Percentiles rank a stretch among this genome's conserved stretches.
phyloP scores from a whole-genome alignment of 768 basidiomycete genomes.

The Russula vinacea region DNA sequence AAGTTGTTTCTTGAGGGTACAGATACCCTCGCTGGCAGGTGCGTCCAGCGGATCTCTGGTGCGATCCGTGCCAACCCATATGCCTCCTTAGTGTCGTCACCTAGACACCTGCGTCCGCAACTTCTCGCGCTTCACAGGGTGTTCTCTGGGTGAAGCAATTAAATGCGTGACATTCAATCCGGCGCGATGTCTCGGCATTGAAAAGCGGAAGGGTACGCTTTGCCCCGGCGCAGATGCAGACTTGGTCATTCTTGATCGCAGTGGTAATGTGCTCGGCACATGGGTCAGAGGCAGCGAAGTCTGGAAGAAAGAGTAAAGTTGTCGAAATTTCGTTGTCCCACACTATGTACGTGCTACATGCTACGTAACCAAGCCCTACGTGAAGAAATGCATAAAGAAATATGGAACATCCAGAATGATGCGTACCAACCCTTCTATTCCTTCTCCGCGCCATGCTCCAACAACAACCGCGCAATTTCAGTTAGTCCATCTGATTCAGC shows the following conservation, averaged over 20 bases:
- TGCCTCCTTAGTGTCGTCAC: constrained; percentile 61
- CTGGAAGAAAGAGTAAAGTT: constrained; percentile 50
- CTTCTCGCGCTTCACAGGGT: constrained; percentile 78
- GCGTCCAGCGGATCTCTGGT: constrained; percentile 24
- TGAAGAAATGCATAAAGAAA: no score
- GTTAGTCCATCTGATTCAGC: background rate
- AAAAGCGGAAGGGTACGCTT: constrained; percentile 75
- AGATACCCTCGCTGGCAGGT: constrained; percentile 87
- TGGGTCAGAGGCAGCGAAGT: constrained; percentile 77
- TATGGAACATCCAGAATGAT: no score
- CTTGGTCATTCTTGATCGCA: constrained; percentile 67
- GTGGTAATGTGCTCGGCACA: constrained; percentile 63
- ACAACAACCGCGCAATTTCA: background rate
- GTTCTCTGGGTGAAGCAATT: constrained; percentile 79
- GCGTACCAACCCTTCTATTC: background rate
- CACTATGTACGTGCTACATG: no score
- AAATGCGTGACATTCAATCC: constrained; percentile 84
- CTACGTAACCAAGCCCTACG: no score
- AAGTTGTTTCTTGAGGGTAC: constrained; percentile 82
- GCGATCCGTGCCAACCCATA: constrained; percentile 2
- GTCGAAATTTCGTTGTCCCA: no score
- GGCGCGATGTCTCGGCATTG: constrained; percentile 78
- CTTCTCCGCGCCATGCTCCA: background rate
- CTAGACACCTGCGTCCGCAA: constrained; percentile 79
- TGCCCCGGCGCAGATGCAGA: constrained; percentile 85